Evolutionary conservation across 192 early-diverging fungal species (phyloP).

Genomic region (Entomortierella chlamydospora): DNA sequence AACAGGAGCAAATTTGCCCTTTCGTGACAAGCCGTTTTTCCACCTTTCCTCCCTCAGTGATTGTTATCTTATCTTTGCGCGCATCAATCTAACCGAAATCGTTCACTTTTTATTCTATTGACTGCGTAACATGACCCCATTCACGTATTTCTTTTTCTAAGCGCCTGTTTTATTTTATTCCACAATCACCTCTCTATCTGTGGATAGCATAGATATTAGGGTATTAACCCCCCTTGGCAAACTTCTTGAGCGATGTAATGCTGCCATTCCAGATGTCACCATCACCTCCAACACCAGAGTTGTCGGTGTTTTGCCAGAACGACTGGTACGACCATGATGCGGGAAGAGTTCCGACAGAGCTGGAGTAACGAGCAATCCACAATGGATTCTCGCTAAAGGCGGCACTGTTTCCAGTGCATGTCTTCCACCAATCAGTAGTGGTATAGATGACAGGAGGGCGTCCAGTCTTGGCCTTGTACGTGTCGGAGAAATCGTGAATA

Average conservation of each 20-base stretch:
- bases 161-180: too few relatives aligned
- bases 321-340: constrained; percentile 14
- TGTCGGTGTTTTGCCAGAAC: constrained; percentile 46
- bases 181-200: too few relatives aligned
- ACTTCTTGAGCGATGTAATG: neutral
- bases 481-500: constrained; percentile 46
- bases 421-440: constrained; percentile 45
- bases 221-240: neutral
- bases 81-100: too few relatives aligned
- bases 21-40: too few relatives aligned
- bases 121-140: too few relatives aligned
- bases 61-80: too few relatives aligned
- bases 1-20: too few relatives aligned
- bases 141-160: too few relatives aligned
- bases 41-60: too few relatives aligned
- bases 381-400: constrained; percentile 42
- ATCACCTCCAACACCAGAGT: neutral
- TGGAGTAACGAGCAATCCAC: constrained; percentile 41
- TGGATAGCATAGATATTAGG: too few relatives aligned
- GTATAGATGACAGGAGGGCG: constrained; percentile 51
- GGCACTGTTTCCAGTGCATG: constrained; percentile 38
- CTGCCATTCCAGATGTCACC: constrained; percentile 1
- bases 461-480: constrained; percentile 31
- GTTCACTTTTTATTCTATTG: too few relatives aligned
- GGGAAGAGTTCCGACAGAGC: constrained; percentile 29